Percentiles rank a stretch among this genome's conserved stretches.
Conservation (phyloP, 1,284 basidiomycete species). For the Tetrapyrgos nigripes region DNA sequence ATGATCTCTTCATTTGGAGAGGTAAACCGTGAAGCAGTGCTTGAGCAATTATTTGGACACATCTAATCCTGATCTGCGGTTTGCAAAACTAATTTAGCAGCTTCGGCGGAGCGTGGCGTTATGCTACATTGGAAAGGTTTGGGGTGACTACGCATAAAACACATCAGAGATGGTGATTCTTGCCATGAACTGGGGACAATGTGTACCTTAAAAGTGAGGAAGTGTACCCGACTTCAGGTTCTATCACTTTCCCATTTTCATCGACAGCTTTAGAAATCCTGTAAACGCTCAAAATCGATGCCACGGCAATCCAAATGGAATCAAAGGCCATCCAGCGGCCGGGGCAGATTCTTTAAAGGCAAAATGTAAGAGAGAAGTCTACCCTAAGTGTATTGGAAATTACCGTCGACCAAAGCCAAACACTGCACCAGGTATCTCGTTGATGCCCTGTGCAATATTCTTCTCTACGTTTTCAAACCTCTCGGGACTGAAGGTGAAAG, state of each 20-base stretch:
- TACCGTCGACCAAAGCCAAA: conserved; percentile 53
- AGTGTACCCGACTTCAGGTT: conserved; percentile 46
- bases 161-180: background rate
- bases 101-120: conserved; percentile 41
- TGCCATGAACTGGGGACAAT: background rate
- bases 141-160: conserved; percentile 34
- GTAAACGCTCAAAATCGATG: conserved; percentile 50
- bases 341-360: conserved; percentile 54
- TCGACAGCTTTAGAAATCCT: conserved; percentile 47
- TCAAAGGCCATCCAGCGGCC: conserved; percentile 54
- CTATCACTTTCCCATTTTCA: conserved; percentile 46
- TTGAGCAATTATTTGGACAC: no score
- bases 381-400: no score
- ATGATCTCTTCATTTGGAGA: no score
- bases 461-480: conserved; percentile 33
- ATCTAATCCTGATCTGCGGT: conserved; percentile 22
- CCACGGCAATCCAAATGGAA: conserved; percentile 55
- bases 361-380: no score
- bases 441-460: conserved; percentile 28
- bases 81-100: conserved; percentile 36
- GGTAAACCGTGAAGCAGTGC: no score
- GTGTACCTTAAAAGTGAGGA: conserved; percentile 52
- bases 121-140: conserved; percentile 51
- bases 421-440: conserved; percentile 38
- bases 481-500: conserved; percentile 38